These are phyloP conservation scores for Exophiala sideris DNA, from an alignment of 2,329 filamentous ascomycete genomes.

Conservation along the genomic window DNA sequence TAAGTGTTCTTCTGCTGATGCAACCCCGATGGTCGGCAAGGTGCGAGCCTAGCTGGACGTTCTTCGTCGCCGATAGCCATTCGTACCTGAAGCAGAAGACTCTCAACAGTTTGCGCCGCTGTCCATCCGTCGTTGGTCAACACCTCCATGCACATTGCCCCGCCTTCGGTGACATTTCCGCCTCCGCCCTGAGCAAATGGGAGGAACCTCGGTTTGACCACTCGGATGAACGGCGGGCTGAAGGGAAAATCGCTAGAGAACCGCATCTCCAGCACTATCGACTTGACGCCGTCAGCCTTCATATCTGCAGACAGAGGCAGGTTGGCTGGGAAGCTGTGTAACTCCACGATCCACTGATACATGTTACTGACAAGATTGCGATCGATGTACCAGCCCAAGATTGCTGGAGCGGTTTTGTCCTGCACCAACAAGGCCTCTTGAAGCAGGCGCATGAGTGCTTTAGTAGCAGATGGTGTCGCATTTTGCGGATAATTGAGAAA, in stretches of 20 bases:
- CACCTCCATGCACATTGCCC: slow-evolving; percentile 80
- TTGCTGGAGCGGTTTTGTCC: slow-evolving; percentile 54
- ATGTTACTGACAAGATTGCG: slow-evolving; percentile 64
- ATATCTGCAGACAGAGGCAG: slow-evolving; percentile 75
- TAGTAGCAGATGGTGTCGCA: slow-evolving; percentile 60
- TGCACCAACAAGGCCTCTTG: slow-evolving; percentile 63
- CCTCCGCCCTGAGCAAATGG: slow-evolving; percentile 70
- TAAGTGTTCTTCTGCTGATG: slow-evolving; percentile 52
- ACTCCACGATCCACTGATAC: slow-evolving; percentile 88
- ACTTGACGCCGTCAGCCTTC: slow-evolving; percentile 57
- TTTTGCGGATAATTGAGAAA: slow-evolving; percentile 64
- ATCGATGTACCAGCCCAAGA: slow-evolving; percentile 82
- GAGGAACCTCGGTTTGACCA: slow-evolving; percentile 76
- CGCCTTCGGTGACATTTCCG: slow-evolving; percentile 79
- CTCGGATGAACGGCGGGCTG: slow-evolving; percentile 77
- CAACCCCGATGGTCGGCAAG: background rate
- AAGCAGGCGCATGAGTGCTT: slow-evolving; percentile 63
- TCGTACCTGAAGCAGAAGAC: slow-evolving; percentile 74
- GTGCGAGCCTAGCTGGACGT: slow-evolving; percentile 65
- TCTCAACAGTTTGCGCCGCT: slow-evolving; percentile 69
- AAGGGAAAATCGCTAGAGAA: slow-evolving; percentile 75
- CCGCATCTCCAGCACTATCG: slow-evolving; percentile 75
- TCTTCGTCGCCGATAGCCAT: slow-evolving; percentile 69
- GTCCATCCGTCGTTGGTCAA: slow-evolving; percentile 82
- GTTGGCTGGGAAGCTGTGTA: slow-evolving; percentile 72